phyloP scores from a whole-genome alignment of 2,329 filamentous ascomycete genomes.

The Thielaviopsis musarum region DNA sequence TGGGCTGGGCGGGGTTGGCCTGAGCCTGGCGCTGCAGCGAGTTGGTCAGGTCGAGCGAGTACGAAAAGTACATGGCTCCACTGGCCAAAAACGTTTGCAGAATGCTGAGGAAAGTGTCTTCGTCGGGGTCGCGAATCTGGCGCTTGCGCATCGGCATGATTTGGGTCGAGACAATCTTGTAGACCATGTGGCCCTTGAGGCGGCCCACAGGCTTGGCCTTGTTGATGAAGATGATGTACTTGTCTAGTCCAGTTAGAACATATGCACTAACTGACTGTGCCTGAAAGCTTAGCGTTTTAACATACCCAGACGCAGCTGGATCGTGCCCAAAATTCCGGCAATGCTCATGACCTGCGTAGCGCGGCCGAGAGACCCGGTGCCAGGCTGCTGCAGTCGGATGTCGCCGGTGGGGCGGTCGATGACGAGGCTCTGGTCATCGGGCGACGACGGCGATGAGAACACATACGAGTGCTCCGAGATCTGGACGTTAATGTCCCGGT shows the following conservation, averaged over 20 bases:
- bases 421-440: conserved; percentile 70
- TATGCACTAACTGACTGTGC: not conserved
- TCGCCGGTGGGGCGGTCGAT: conserved; percentile 88
- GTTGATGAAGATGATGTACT: conserved; percentile 92
- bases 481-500: conserved; percentile 93
- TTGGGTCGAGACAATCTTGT: conserved; percentile 81
- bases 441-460: conserved; percentile 89
- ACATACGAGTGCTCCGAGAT: conserved; percentile 84
- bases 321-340: conserved; percentile 82
- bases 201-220: conserved; percentile 84
- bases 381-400: conserved; percentile 66
- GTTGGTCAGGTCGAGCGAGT: conserved; percentile 92
- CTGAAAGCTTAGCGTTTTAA: conserved; percentile 8
- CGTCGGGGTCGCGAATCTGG: conserved; percentile 78
- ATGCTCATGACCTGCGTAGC: conserved; percentile 67
- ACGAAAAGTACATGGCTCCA: conserved; percentile 94
- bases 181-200: conserved; percentile 89
- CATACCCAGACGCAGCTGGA: conserved; percentile 80
- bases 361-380: conserved; percentile 58
- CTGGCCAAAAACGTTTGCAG: conserved; percentile 68
- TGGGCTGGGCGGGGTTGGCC: conserved; percentile 49
- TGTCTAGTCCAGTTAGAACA: conserved; percentile 39
- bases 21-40: conserved; percentile 87
- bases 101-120: conserved; percentile 75
- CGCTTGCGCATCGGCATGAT: conserved; percentile 88